A percentile compares a stretch with the other conserved stretches of the same genome.
phyloP scores from a whole-genome alignment of 345 rosid genomes.

The Streptanthus diversifolius region DNA sequence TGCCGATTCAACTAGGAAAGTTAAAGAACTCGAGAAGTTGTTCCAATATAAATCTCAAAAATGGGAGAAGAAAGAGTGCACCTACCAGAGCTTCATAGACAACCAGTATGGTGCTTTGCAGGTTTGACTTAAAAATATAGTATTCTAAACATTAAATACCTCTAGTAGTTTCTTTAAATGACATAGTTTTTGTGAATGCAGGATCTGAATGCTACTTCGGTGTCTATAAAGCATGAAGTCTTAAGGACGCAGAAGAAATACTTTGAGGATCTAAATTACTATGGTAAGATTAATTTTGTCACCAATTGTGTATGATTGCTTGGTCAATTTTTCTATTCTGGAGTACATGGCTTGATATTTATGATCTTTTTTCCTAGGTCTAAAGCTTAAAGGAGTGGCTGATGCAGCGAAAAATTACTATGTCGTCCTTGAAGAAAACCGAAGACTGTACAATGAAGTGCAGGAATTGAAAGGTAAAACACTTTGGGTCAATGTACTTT shows the following conservation, averaged over 20 bases:
- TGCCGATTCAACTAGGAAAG: conserved; percentile 51
- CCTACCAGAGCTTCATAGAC: conserved; percentile 53
- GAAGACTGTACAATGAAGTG: conserved; percentile 85
- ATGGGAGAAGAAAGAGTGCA: conserved; percentile 68
- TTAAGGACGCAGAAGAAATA: conserved; percentile 55
- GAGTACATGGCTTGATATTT: conserved; percentile 9
- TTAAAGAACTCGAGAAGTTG: conserved; percentile 71
- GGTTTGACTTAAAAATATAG: conserved; percentile 42
- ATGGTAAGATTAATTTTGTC: conserved; percentile 48
- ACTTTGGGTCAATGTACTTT: conserved; percentile 4
- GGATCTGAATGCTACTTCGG: conserved; percentile 64
- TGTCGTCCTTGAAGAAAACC: conserved; percentile 73
- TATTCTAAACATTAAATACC: conserved; percentile 3
- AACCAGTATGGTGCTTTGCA: conserved; percentile 54
- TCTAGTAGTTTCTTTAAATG: neutral
- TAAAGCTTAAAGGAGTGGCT: conserved; percentile 69
- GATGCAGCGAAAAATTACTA: conserved; percentile 89
- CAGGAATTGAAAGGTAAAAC: conserved; percentile 93
- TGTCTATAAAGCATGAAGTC: conserved; percentile 63
- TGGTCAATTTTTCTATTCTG: conserved; percentile 17
- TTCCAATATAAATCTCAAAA: conserved; percentile 58
- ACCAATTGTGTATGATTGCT: neutral
- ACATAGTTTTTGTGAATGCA: conserved; percentile 20
- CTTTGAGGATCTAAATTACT: conserved; percentile 56
- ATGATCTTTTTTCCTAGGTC: conserved; percentile 39